Conservation (phyloP, 257 asterid genomes). For the Rauvolfia tetraphylla region DNA sequence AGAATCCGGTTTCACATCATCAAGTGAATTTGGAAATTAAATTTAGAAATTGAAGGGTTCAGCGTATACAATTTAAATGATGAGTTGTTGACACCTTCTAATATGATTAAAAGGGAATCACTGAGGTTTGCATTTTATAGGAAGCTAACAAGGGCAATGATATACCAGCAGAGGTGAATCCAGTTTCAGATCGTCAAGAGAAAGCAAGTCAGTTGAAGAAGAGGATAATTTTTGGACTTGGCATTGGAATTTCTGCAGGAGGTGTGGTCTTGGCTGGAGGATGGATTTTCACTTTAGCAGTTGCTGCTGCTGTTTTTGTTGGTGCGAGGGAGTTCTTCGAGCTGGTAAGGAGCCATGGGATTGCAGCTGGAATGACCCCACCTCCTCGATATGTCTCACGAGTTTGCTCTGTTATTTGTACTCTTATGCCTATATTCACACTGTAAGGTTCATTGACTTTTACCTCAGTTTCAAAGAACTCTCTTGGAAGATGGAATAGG, state of each 20-base stretch:
- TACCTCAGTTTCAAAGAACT: not conserved
- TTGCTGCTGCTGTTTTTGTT: conserved; percentile 76
- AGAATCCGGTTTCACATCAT: conserved; percentile 32
- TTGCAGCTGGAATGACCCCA: conserved; percentile 95
- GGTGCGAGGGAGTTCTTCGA: conserved; percentile 93
- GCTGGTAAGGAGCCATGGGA: conserved; percentile 93
- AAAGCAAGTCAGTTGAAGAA: conserved; percentile 69
- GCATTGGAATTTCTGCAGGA: conserved; percentile 75
- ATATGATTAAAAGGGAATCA: conserved; percentile 26
- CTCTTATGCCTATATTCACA: conserved; percentile 80
- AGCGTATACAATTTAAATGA: not conserved
- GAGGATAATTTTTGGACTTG: conserved; percentile 83
- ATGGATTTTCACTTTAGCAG: conserved; percentile 75
- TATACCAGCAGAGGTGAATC: conserved; percentile 30
- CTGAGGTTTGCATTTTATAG: conserved; percentile 54
- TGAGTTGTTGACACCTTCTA: not conserved
- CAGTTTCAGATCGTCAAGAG: conserved; percentile 36
- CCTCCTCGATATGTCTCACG: conserved; percentile 92
- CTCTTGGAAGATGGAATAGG: not conserved
- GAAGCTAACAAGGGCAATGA: conserved; percentile 51
- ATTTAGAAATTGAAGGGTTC: too few relatives aligned
- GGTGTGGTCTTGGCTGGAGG: conserved; percentile 93
- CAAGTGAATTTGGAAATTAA: conserved; percentile 8
- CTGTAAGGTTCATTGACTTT: conserved; percentile 66
- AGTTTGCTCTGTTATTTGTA: conserved; percentile 76